phyloP scores from a whole-genome alignment of 2,329 filamentous ascomycete genomes.

The Talaromyces rugulosus region DNA sequence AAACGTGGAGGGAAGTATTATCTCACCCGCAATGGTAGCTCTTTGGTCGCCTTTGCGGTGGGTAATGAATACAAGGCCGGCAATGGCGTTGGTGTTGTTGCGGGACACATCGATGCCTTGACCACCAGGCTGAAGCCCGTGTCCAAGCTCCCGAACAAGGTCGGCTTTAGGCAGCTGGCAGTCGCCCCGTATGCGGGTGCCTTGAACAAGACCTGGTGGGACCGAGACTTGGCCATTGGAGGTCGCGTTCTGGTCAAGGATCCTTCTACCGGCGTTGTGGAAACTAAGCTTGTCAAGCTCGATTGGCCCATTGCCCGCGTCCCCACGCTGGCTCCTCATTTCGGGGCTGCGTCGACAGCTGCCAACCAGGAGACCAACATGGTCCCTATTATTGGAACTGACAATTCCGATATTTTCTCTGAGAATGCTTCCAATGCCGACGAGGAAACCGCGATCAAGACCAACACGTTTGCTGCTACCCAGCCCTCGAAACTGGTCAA shows the following conservation, averaged over 20 bases:
- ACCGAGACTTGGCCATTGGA: conserved; percentile 86
- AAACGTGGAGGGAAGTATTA: conserved; percentile 84
- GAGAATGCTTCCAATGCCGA: conserved; percentile 17
- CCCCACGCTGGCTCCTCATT: conserved; percentile 89
- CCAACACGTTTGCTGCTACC: conserved; percentile 70
- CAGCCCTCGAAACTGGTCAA: conserved; percentile 83
- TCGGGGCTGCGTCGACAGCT: conserved; percentile 64
- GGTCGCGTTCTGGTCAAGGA: conserved; percentile 84
- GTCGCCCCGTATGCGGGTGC: conserved; percentile 90
- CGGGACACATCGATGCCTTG: conserved; percentile 87
- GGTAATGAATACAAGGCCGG: conserved; percentile 77
- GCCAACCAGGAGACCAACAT: conserved; percentile 90
- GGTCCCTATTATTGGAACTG: conserved; percentile 87
- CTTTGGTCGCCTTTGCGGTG: conserved; percentile 78
- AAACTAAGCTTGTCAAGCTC: conserved; percentile 78
- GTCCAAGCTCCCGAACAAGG: conserved; percentile 75
- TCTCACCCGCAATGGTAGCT: conserved; percentile 77
- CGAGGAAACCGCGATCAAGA: conserved; percentile 39
- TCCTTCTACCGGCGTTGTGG: conserved; percentile 66
- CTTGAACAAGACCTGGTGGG: conserved; percentile 92
- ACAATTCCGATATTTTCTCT: conserved; percentile 58
- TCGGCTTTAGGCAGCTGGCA: conserved; percentile 82
- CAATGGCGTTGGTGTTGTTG: conserved; percentile 83
- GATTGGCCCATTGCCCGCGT: conserved; percentile 93
- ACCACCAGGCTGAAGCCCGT: conserved; percentile 90